phyloP scores from a whole-genome alignment of 2,329 filamentous ascomycete species.

The Fusarium brachygibbosum region DNA sequence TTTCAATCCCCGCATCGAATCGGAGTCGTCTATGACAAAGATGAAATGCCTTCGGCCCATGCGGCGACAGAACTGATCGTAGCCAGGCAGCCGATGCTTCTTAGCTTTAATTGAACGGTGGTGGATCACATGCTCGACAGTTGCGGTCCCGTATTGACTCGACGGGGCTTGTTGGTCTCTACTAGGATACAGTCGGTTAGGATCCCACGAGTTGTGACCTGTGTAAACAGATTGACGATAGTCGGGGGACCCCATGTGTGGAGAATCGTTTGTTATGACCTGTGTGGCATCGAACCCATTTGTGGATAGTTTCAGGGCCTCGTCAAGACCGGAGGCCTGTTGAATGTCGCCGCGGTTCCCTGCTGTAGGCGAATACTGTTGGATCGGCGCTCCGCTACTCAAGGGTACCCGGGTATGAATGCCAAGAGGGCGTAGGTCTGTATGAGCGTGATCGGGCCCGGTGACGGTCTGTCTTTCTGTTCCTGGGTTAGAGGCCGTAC shows the following conservation, averaged over 20 bases:
- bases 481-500: neutral
- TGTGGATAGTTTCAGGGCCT: neutral
- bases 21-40: slow-evolving; percentile 34
- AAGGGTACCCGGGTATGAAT: neutral
- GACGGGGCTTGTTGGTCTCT: neutral
- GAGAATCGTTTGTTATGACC: too few relatives aligned
- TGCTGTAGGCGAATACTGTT: neutral
- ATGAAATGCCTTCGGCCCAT: slow-evolving; percentile 23
- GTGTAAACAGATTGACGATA: neutral
- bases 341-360: too few relatives aligned
- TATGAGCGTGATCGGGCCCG: neutral
- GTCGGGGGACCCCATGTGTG: neutral
- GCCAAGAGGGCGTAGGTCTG: neutral
- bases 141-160: neutral
- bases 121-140: neutral
- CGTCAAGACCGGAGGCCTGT: neutral
- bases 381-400: neutral
- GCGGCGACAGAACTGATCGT: neutral
- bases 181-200: neutral
- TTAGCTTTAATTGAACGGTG: neutral
- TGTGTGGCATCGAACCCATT: neutral
- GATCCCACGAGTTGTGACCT: neutral
- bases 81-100: slow-evolving; percentile 8
- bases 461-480: neutral
- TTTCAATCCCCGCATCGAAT: slow-evolving; percentile 1